Percentiles rank a stretch among this genome's conserved stretches.
Evolutionary conservation across 768 basidiomycete species (phyloP).

Genomic region (Podaxis sp.): DNA sequence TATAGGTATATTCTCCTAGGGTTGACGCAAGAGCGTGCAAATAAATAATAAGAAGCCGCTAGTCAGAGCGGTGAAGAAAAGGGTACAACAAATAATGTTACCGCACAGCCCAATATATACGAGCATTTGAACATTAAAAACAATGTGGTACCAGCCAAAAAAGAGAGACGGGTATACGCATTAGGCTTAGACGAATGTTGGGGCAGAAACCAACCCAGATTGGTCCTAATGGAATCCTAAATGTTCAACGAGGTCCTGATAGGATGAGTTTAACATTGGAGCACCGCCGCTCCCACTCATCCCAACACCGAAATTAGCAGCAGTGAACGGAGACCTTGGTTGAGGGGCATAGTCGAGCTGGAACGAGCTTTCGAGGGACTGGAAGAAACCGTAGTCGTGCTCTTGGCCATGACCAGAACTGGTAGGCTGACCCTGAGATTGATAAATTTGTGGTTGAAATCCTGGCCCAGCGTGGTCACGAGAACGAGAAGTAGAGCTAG

Average conservation of each 20-base stretch:
- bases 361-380: slow-evolving; percentile 11
- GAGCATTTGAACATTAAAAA: background rate
- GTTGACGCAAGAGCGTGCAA: background rate
- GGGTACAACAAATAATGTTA: background rate
- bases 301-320: slow-evolving; percentile 5
- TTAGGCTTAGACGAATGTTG: background rate
- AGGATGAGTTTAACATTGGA: slow-evolving; percentile 54
- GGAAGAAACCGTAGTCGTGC: slow-evolving; percentile 8
- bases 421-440: background rate
- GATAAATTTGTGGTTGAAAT: background rate
- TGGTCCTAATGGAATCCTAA: slow-evolving; percentile 45
- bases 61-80: background rate
- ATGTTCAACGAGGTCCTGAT: slow-evolving; percentile 70
- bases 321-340: slow-evolving; percentile 12
- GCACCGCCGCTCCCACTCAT: slow-evolving; percentile 18
- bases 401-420: background rate
- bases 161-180: background rate
- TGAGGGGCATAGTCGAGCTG: slow-evolving; percentile 11
- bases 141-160: background rate
- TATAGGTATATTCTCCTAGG: background rate
- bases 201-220: background rate
- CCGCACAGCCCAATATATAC: background rate
- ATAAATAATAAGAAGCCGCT: background rate
- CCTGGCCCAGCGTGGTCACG: background rate
- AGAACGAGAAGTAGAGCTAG: background rate